Evolutionary conservation across 129 eudicot species (phyloP).

Genomic region (Rutidosis leptorrhynchoides): DNA sequence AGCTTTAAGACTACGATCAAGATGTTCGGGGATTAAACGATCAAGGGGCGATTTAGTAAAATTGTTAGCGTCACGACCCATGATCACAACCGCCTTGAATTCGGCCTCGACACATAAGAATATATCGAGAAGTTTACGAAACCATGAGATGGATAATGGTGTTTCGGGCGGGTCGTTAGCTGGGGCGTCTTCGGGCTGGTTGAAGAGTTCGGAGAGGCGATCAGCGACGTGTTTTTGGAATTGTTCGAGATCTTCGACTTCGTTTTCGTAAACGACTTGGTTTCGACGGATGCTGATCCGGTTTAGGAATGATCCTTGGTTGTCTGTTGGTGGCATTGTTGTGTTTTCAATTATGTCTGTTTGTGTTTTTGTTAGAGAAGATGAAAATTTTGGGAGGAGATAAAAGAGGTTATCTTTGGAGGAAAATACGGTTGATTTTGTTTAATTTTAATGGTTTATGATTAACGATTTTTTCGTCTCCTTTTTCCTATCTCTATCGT

Average conservation of each 20-base stretch:
- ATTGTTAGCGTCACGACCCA: conserved; percentile 63
- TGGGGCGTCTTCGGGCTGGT: conserved; percentile 29
- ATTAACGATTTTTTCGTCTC: not conserved
- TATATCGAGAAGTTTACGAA: conserved; percentile 61
- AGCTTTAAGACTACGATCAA: conserved; percentile 68
- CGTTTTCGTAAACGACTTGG: conserved; percentile 64
- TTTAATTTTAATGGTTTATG: conserved; percentile 1
- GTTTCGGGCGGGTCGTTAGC: conserved; percentile 25
- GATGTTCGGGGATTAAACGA: conserved; percentile 63
- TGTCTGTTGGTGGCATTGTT: conserved; percentile 63
- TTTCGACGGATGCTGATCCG: conserved; percentile 92
- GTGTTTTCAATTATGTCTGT: not conserved
- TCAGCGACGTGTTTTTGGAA: conserved; percentile 69
- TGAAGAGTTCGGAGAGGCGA: conserved; percentile 60
- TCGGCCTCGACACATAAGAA: conserved; percentile 78
- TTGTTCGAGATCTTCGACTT: conserved; percentile 69
- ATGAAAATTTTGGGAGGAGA: not conserved
- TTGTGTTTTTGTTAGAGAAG: not conserved
- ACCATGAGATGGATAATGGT: conserved; percentile 64
- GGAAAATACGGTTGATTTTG: not conserved
- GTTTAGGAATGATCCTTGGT: conserved; percentile 72
- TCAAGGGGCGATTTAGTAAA: conserved; percentile 77
- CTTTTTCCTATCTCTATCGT: not conserved
- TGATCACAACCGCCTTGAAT: conserved; percentile 63
- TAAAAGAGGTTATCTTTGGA: conserved; percentile 1